Percentiles rank a stretch among this genome's conserved stretches.
Evolutionary conservation across 345 rosid species (phyloP).

Genomic region (Populus simonii): DNA sequence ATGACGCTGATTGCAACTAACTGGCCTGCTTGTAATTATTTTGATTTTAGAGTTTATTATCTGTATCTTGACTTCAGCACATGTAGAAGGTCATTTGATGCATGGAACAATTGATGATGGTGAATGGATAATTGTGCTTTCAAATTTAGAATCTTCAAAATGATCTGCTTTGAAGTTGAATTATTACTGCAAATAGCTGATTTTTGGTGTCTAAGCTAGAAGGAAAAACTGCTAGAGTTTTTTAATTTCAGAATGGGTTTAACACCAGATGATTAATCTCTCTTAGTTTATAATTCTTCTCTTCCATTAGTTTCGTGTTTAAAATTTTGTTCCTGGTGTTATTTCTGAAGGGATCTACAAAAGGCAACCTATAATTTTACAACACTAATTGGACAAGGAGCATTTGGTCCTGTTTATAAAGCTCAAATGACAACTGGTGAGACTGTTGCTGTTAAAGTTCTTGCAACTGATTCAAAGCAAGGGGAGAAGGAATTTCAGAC

Average conservation of each 20-base stretch:
- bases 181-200: background rate
- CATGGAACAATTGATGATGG: background rate
- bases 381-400: conserved; percentile 86
- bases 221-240: background rate
- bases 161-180: background rate
- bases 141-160: background rate
- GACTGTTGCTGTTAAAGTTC: conserved; percentile 90
- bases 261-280: background rate
- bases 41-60: background rate
- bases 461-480: conserved; percentile 94
- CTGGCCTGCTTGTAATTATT: background rate
- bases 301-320: background rate
- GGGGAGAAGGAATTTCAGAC: conserved; percentile 98
- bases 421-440: conserved; percentile 93
- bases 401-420: conserved; percentile 98
- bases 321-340: conserved; percentile 3
- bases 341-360: conserved; percentile 80
- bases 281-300: background rate
- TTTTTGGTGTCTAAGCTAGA: background rate
- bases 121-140: background rate
- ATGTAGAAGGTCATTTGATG: background rate
- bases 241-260: background rate
- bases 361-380: conserved; percentile 92
- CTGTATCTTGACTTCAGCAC: background rate
- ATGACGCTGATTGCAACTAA: background rate